A percentile compares a stretch with the other conserved stretches of the same genome.
Evolutionary conservation across 495 filamentous ascomycete species (phyloP).

Genomic region (Lasiosphaeris hirsuta): DNA sequence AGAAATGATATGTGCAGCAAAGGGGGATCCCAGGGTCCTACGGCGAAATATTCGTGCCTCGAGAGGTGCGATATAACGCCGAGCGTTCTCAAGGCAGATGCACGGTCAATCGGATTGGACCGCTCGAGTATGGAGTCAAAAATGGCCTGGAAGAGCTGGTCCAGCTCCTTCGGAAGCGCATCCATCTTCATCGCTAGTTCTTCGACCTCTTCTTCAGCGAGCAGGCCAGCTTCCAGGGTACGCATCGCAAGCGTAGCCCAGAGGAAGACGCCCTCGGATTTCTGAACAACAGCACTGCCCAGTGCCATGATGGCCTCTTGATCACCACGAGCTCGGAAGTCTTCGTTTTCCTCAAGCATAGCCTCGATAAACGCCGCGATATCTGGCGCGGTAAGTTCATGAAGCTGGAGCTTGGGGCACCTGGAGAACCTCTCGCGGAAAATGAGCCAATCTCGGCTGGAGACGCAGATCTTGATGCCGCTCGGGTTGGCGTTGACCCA

Average conservation of each 20-base stretch:
- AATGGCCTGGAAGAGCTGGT: not conserved
- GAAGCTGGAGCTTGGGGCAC: constrained; percentile 12
- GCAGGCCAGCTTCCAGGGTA: not conserved
- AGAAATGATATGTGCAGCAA: not conserved
- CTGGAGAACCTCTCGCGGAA: not conserved
- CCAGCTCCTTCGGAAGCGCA: not conserved
- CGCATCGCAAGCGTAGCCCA: constrained; percentile 14
- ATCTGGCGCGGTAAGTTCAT: constrained; percentile 29
- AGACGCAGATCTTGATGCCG: constrained; percentile 17
- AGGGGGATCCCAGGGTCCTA: not conserved
- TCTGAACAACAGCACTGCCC: constrained; percentile 12
- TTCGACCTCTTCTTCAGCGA: not conserved
- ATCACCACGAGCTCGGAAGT: not conserved
- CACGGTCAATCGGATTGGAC: not conserved
- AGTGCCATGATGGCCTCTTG: not conserved
- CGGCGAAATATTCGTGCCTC: not conserved
- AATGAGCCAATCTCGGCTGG: not conserved
- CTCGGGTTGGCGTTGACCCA: not conserved
- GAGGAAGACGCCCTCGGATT: constrained; percentile 32
- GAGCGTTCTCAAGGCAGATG: not conserved
- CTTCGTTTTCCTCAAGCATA: constrained; percentile 9
- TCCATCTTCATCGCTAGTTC: not conserved
- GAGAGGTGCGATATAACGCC: not conserved
- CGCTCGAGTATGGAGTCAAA: constrained; percentile 1
- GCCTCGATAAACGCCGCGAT: constrained; percentile 15